These are phyloP conservation scores for Lachnum nothofagi DNA, from an alignment of 2,329 filamentous ascomycete genomes.

Conservation along the genomic window DNA sequence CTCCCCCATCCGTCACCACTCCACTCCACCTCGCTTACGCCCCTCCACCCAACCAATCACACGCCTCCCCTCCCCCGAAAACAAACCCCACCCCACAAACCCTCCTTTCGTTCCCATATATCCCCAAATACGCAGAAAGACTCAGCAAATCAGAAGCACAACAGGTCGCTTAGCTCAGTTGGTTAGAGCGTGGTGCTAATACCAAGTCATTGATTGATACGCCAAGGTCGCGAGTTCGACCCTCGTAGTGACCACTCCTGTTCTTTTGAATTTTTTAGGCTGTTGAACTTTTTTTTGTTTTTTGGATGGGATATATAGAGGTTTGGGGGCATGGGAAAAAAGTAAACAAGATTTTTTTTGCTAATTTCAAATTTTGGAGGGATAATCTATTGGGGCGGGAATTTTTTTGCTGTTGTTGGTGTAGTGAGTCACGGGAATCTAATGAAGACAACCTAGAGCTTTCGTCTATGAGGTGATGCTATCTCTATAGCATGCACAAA, in stretches of 20 bases:
- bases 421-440: too few species aligned
- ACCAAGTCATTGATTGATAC: background rate
- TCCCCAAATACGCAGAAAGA: background rate
- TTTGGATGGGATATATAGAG: too few species aligned
- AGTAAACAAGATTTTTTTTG: too few species aligned
- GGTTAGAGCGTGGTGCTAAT: background rate
- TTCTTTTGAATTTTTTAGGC: background rate
- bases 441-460: too few species aligned
- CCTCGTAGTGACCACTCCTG: background rate
- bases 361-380: too few species aligned
- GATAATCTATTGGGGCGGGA: too few species aligned
- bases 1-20: background rate
- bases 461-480: too few species aligned
- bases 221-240: background rate
- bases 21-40: background rate
- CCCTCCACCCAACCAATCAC: background rate
- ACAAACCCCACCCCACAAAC: background rate
- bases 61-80: background rate
- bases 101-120: background rate
- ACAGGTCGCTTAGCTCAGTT: background rate
- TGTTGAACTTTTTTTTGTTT: too few species aligned
- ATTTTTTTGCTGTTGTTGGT: too few species aligned
- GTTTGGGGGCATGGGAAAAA: too few species aligned
- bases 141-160: background rate
- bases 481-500: too few species aligned